Percentiles rank a stretch among this genome's conserved stretches.
phyloP scores from a whole-genome alignment of 352 stramenopile genomes.

The Phytophthora citricola region DNA sequence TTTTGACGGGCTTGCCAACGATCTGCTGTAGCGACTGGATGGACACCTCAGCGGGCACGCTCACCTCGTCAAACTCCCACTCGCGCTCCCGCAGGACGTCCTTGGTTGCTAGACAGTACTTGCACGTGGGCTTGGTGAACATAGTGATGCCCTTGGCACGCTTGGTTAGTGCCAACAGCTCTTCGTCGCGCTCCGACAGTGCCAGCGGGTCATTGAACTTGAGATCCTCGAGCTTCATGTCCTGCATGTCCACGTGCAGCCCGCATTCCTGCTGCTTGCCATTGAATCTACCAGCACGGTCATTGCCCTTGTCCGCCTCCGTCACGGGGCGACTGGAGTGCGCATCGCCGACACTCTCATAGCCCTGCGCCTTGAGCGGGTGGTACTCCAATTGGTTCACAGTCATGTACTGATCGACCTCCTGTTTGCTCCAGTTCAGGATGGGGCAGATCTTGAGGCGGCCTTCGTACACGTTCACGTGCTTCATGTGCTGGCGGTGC shows the following conservation, averaged over 20 bases:
- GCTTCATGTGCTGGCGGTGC: constrained; percentile 72
- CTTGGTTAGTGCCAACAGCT: constrained; percentile 50
- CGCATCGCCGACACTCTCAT: constrained; percentile 83
- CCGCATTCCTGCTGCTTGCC: constrained; percentile 85
- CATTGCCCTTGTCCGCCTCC: constrained; percentile 63
- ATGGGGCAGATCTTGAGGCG: constrained; percentile 90
- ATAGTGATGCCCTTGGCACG: constrained; percentile 61
- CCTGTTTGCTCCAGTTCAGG: constrained; percentile 77
- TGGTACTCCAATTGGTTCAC: constrained; percentile 76
- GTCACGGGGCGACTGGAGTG: constrained; percentile 88
- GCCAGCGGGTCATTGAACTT: constrained; percentile 55
- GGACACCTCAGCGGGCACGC: constrained; percentile 59
- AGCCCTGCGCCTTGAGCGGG: constrained; percentile 84
- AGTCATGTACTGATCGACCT: constrained; percentile 83
- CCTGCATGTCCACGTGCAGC: constrained; percentile 78
- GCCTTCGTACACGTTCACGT: constrained; percentile 83
- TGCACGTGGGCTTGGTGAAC: constrained; percentile 82
- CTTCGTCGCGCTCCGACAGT: constrained; percentile 50
- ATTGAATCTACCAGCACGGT: constrained; percentile 82
- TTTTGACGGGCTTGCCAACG: constrained; percentile 63
- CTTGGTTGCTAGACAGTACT: constrained; percentile 75
- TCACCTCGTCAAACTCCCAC: constrained; percentile 77
- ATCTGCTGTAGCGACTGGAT: constrained; percentile 67
- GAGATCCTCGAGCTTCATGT: constrained; percentile 65
- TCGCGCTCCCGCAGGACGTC: constrained; percentile 57